Evolutionary conservation across 1,139 yeast species (phyloP).

Genomic region (Yamadazyma atlantica): DNA sequence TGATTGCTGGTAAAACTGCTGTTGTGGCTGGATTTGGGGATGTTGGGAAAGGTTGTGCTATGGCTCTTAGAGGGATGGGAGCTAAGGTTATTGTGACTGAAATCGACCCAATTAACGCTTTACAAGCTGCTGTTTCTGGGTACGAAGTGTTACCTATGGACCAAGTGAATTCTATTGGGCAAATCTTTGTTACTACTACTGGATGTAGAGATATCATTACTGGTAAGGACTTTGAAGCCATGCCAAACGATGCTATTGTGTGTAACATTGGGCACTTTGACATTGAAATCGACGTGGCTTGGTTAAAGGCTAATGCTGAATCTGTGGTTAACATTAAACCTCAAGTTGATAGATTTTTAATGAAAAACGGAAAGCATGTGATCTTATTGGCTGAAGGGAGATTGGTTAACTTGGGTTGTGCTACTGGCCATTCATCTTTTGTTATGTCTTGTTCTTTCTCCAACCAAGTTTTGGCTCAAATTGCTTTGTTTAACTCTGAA

Average conservation of each 20-base stretch:
- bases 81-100: slow-evolving; percentile 98
- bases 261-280: slow-evolving; percentile 99
- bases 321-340: slow-evolving; percentile 97
- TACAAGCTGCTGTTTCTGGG: slow-evolving; percentile 99
- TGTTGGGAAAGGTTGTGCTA: slow-evolving; percentile 99
- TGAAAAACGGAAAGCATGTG: slow-evolving; percentile 89
- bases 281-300: slow-evolving; percentile 98
- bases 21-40: slow-evolving; percentile 99
- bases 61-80: slow-evolving; percentile 99
- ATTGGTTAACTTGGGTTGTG: slow-evolving; percentile 99
- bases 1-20: slow-evolving; percentile 99
- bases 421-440: slow-evolving; percentile 99
- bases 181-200: slow-evolving; percentile 98
- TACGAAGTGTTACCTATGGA: slow-evolving; percentile 97
- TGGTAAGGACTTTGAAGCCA: slow-evolving; percentile 79
- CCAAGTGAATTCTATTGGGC: slow-evolving; percentile 91
- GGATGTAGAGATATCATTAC: slow-evolving; percentile 99
- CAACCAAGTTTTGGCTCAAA: slow-evolving; percentile 99
- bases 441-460: slow-evolving; percentile 99
- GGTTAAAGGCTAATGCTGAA: slow-evolving; percentile 91
- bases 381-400: slow-evolving; percentile 99
- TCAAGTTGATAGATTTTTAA: slow-evolving; percentile 97
- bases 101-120: slow-evolving; percentile 98
- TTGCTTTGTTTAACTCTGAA: slow-evolving; percentile 92
- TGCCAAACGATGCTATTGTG: slow-evolving; percentile 99